Percentiles rank a stretch among this genome's conserved stretches.
Conservation (phyloP, 441 rosid species). For the Raphanus hybrid region DNA sequence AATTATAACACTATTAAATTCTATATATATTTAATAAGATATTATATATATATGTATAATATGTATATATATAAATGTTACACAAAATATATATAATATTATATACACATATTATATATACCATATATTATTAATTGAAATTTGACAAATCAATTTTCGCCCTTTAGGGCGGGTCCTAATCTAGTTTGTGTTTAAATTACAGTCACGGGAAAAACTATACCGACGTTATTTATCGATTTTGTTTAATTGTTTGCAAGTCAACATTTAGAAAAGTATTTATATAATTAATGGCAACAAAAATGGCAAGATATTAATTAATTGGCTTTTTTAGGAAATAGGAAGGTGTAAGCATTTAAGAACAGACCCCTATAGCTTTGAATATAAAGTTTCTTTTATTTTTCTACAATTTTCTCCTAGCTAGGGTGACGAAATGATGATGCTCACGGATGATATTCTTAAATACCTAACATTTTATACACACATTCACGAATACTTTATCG, state of each 20-base stretch:
- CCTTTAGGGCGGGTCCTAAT: no score
- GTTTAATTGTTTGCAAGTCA: neutral
- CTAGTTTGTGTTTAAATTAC: constrained; percentile 4
- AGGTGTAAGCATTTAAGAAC: constrained; percentile 39
- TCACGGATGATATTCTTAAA: constrained; percentile 33
- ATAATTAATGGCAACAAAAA: neutral
- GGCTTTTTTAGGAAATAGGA: constrained; percentile 40
- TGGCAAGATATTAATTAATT: constrained; percentile 25
- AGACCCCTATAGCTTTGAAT: constrained; percentile 36
- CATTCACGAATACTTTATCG: constrained; percentile 29
- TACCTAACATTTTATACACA: constrained; percentile 32
- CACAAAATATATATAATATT: no score
- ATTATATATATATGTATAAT: no score
- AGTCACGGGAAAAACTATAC: constrained; percentile 19
- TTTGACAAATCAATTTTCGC: no score
- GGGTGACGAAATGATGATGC: constrained; percentile 41
- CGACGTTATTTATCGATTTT: constrained; percentile 19
- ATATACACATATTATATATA: no score
- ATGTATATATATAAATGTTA: no score
- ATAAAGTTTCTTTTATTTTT: constrained; percentile 4
- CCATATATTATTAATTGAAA: no score
- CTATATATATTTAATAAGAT: no score
- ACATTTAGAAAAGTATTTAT: constrained; percentile 2
- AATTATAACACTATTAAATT: no score
- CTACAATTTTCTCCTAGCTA: neutral